These are phyloP conservation scores for Debaryomyces sp. DNA, from an alignment of 1,139 yeast species.

Conservation along the genomic window DNA sequence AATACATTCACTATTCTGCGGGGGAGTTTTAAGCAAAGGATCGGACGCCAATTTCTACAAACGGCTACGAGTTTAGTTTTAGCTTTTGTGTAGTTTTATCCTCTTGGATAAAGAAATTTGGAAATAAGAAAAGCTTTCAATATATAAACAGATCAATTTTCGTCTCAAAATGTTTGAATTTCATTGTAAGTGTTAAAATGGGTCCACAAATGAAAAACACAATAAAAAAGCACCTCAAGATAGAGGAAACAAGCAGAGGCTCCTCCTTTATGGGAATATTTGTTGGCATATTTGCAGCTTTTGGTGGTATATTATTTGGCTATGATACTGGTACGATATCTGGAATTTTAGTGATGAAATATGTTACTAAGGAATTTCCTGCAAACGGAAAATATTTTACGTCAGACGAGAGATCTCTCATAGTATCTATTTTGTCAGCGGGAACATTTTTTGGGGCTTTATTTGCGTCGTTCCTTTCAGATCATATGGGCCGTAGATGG, in stretches of 20 bases:
- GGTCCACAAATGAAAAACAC: too few relatives aligned
- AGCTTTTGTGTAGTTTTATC: too few relatives aligned
- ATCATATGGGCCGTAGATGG: conserved; percentile 47
- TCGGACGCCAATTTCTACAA: too few relatives aligned
- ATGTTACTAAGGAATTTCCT: conserved; percentile 56
- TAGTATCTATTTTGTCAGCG: conserved; percentile 68
- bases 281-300: conserved; percentile 54
- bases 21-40: too few relatives aligned
- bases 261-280: conserved; percentile 51
- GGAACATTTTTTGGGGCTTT: conserved; percentile 75
- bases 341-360: conserved; percentile 74
- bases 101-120: too few relatives aligned
- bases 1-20: too few relatives aligned
- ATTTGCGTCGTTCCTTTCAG: conserved; percentile 56
- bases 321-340: conserved; percentile 82
- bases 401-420: conserved; percentile 61
- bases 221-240: too few relatives aligned
- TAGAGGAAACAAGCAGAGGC: conserved; percentile 18
- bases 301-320: conserved; percentile 72
- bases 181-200: too few relatives aligned
- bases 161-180: too few relatives aligned
- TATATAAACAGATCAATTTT: too few relatives aligned
- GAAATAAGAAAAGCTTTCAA: too few relatives aligned
- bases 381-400: conserved; percentile 38
- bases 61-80: too few relatives aligned